Percentiles rank a stretch among this genome's conserved stretches.
Evolutionary conservation across 805 yeast genomes (phyloP).

Genomic region (Candida multigemmis): DNA sequence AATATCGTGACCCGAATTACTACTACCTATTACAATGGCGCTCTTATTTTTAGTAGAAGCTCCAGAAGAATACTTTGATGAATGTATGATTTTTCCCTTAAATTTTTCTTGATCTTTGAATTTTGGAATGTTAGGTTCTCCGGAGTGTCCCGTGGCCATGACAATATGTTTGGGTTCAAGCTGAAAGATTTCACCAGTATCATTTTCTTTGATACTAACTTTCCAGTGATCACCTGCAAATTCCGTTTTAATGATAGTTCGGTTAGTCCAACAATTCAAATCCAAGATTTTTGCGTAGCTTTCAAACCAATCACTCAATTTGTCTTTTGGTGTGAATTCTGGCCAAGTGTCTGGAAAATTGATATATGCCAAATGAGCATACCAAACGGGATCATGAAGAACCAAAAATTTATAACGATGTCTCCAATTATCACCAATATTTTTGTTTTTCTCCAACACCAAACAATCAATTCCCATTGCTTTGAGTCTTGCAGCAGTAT

Average conservation of each 20-base stretch:
- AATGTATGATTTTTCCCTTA: slow-evolving; percentile 31
- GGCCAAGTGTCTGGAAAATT: slow-evolving; percentile 34
- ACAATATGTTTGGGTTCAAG: slow-evolving; percentile 28
- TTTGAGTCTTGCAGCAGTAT: slow-evolving; percentile 33
- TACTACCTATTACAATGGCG: slow-evolving; percentile 36
- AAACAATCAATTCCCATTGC: slow-evolving; percentile 30
- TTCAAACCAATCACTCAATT: slow-evolving; percentile 35
- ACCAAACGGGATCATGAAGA: slow-evolving; percentile 37
- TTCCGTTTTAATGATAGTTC: slow-evolving; percentile 16
- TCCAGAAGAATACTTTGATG: slow-evolving; percentile 34
- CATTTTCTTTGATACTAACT: slow-evolving; percentile 18
- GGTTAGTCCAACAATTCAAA: slow-evolving; percentile 18
- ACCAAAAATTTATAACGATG: slow-evolving; percentile 34
- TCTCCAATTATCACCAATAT: slow-evolving; percentile 41
- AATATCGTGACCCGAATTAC: slow-evolving; percentile 39
- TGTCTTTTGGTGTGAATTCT: slow-evolving; percentile 34
- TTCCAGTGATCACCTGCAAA: slow-evolving; percentile 31
- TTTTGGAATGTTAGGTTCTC: slow-evolving; percentile 34
- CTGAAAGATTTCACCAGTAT: slow-evolving; percentile 11
- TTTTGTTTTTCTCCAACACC: slow-evolving; percentile 25
- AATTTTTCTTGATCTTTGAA: slow-evolving; percentile 28
- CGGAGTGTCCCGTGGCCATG: slow-evolving; percentile 38
- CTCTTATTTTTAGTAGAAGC: slow-evolving; percentile 30
- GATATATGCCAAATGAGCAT: slow-evolving; percentile 32
- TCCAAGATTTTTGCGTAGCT: slow-evolving; percentile 31